Evolutionary conservation across 2,329 filamentous ascomycete genomes (phyloP).

Genomic region (Alternaria brassicae): DNA sequence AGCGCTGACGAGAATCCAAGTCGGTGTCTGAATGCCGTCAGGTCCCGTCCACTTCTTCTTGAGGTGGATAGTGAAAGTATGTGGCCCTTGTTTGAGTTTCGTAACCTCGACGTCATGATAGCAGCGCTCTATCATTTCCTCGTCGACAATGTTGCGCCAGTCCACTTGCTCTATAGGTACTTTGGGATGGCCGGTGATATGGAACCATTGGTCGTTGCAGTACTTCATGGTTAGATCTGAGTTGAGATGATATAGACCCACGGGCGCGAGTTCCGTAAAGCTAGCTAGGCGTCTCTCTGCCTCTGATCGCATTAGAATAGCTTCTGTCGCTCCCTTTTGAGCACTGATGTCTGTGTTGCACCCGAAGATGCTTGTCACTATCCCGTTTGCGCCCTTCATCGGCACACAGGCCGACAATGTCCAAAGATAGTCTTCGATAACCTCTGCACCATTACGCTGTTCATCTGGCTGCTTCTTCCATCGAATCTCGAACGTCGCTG

Average conservation of each 20-base stretch:
- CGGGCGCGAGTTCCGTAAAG: conserved; percentile 24
- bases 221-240: conserved; percentile 25
- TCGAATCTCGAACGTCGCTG: conserved; percentile 36
- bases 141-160: conserved; percentile 7
- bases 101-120: conserved; percentile 6
- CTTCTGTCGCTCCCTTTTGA: conserved; percentile 30
- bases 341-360: conserved; percentile 35
- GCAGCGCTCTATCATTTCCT: conserved; percentile 10
- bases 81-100: not conserved
- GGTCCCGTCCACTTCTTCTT: conserved; percentile 26
- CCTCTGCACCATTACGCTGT: not conserved
- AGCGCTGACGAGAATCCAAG: conserved; percentile 23
- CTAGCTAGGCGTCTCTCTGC: conserved; percentile 25
- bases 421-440: conserved; percentile 19
- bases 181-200: conserved; percentile 19
- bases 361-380: conserved; percentile 29
- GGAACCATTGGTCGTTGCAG: conserved; percentile 30
- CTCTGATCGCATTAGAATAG: conserved; percentile 19
- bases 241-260: conserved; percentile 20
- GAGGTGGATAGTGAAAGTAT: conserved; percentile 19
- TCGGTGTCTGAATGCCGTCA: conserved; percentile 19
- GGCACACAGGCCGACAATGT: conserved; percentile 32
- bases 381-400: conserved; percentile 23
- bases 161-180: conserved; percentile 15
- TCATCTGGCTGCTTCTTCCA: conserved; percentile 24